A percentile compares a stretch with the other conserved stretches of the same genome.
Conservation (phyloP, 2,329 filamentous ascomycete species). For the Emergomyces pasteurianus region DNA sequence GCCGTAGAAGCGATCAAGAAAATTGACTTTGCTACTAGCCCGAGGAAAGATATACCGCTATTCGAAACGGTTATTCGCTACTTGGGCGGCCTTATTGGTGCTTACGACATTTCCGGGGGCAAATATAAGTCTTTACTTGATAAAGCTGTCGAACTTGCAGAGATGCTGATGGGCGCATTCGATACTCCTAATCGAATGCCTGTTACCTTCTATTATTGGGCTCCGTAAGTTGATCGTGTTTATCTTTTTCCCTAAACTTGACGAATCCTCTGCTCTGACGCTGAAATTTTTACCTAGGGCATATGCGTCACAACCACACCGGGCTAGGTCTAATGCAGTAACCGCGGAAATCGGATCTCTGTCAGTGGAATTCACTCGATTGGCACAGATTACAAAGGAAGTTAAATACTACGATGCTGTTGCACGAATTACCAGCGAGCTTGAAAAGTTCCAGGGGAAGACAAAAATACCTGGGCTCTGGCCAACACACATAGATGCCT, state of each 20-base stretch:
- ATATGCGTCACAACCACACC: constrained; percentile 15
- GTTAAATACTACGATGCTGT: constrained; percentile 28
- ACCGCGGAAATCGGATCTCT: constrained; percentile 29
- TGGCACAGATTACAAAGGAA: constrained; percentile 29
- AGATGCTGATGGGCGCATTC: constrained; percentile 41
- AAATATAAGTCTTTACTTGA: constrained; percentile 35
- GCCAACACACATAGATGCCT: constrained; percentile 54
- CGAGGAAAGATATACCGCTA: constrained; percentile 27
- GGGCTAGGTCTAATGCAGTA: constrained; percentile 16
- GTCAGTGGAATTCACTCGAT: constrained; percentile 30
- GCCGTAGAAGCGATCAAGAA: constrained; percentile 41
- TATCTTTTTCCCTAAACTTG: constrained; percentile 1
- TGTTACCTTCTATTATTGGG: constrained; percentile 55
- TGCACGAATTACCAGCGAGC: constrained; percentile 24
- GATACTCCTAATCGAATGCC: constrained; percentile 22
- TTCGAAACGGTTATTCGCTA: constrained; percentile 44
- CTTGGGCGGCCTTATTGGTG: constrained; percentile 41
- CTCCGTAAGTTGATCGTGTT: constrained; percentile 38
- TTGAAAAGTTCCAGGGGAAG: constrained; percentile 22
- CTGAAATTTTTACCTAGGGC: constrained; percentile 59
- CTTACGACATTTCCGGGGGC: constrained; percentile 49
- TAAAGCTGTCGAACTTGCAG: constrained; percentile 43
- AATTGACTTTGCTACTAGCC: constrained; percentile 42
- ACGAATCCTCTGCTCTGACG: constrained; percentile 29
- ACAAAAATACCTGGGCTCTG: constrained; percentile 31